These are phyloP conservation scores for Halophytophthora polymorphica DNA, from an alignment of 352 stramenopile species.

Conservation along the genomic window DNA sequence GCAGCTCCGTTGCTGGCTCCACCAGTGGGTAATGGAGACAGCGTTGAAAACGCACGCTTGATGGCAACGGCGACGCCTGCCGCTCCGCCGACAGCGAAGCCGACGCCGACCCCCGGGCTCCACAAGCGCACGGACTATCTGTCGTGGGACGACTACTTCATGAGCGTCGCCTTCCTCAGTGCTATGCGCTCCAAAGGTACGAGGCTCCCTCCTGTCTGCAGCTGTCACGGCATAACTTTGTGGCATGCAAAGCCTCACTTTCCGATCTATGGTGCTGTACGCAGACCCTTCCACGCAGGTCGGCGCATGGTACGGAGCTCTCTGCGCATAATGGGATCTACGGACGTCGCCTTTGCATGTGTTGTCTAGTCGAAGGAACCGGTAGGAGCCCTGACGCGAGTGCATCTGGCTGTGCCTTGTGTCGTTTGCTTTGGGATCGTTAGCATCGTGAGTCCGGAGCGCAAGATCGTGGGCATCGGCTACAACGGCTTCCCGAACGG, in stretches of 20 bases:
- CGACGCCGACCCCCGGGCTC: constrained; percentile 1
- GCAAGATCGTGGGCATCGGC: constrained; percentile 97
- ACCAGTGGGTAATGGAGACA: too few relatives aligned
- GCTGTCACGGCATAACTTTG: constrained; percentile 2
- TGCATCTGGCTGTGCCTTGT: background rate
- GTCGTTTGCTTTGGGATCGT: background rate
- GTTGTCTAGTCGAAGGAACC: too few relatives aligned
- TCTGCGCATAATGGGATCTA: too few relatives aligned
- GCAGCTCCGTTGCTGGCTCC: too few relatives aligned
- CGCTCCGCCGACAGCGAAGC: background rate
- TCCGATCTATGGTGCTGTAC: background rate
- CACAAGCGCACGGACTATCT: constrained; percentile 90
- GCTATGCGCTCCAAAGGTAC: constrained; percentile 97
- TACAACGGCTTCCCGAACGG: constrained; percentile 99
- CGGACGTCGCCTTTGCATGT: too few relatives aligned
- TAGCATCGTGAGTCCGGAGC: constrained; percentile 94
- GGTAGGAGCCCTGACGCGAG: too few relatives aligned
- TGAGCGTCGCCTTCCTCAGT: constrained; percentile 98
- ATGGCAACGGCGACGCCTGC: constrained; percentile 4
- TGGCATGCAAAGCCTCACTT: background rate
- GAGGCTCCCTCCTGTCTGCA: background rate
- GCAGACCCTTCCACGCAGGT: constrained; percentile 97
- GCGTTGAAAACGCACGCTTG: constrained; percentile 4
- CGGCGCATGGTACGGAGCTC: constrained; percentile 85
- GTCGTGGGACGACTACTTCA: constrained; percentile 99